Conservation (phyloP, 2,329 filamentous ascomycete species). For the Cordyceps cateniannulata region DNA sequence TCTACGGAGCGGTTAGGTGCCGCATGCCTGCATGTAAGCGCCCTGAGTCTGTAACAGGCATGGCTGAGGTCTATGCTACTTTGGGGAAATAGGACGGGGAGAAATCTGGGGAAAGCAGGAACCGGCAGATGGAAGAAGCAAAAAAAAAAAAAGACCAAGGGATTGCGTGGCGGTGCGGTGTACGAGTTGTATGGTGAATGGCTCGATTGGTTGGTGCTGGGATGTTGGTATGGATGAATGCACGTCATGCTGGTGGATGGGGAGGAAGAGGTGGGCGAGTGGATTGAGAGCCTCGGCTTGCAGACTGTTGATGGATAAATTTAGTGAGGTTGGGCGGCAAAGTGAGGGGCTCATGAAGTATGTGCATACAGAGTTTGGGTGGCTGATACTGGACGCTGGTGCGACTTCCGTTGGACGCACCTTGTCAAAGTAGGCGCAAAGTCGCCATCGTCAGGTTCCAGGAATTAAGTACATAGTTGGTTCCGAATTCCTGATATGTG, state of each 20-base stretch:
- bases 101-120: neutral
- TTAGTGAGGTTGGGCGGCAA: neutral
- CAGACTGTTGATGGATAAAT: too few species aligned
- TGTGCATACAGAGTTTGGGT: too few species aligned
- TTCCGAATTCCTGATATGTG: too few species aligned
- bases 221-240: neutral
- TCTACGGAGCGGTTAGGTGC: neutral
- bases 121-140: too few species aligned
- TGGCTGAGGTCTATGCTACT: neutral
- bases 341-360: neutral
- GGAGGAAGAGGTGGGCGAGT: neutral
- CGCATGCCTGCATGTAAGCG: neutral
- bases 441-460: too few species aligned
- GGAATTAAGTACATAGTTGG: too few species aligned
- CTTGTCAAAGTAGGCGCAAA: too few species aligned
- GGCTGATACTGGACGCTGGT: too few species aligned
- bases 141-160: neutral
- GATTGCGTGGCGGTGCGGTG: neutral
- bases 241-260: neutral
- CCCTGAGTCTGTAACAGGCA: slow-evolving; percentile 3
- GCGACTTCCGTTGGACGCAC: too few species aligned
- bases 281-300: too few species aligned
- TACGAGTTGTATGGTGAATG: neutral
- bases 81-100: neutral
- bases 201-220: neutral